Percentiles rank a stretch among this genome's conserved stretches.
Conservation (phyloP, 148 eudicot species). For the Rhododendron simsii region DNA sequence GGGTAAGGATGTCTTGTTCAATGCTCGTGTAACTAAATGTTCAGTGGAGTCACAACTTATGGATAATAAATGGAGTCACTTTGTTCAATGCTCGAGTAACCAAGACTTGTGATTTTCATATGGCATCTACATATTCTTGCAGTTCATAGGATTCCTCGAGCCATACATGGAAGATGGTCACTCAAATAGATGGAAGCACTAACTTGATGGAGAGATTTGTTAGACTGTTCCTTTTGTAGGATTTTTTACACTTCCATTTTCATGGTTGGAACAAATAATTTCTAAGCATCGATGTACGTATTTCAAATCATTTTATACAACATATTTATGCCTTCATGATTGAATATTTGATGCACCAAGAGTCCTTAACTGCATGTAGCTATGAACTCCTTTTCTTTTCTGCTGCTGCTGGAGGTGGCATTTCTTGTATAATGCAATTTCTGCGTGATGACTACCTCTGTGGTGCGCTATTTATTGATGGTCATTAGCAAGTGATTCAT, state of each 20-base stretch:
- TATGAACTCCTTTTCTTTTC: background rate
- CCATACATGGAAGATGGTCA: conserved; percentile 72
- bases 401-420: background rate
- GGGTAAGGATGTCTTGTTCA: background rate
- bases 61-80: background rate
- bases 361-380: background rate
- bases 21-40: background rate
- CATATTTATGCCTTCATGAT: background rate
- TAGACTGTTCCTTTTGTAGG: background rate
- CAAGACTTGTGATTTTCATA: background rate
- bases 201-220: background rate
- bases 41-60: too few species aligned
- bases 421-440: background rate
- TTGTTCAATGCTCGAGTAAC: background rate
- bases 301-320: background rate
- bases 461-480: background rate
- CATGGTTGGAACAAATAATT: background rate
- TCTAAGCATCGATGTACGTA: background rate
- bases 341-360: background rate
- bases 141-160: conserved; percentile 89
- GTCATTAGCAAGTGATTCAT: background rate
- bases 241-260: background rate
- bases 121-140: conserved; percentile 13
- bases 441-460: background rate
- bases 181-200: conserved; percentile 63